Percentiles rank a stretch among this genome's conserved stretches.
These are phyloP conservation scores for Neurospora tetrasperma DNA, from an alignment of 495 filamentous ascomycete genomes.

Conservation along the genomic window DNA sequence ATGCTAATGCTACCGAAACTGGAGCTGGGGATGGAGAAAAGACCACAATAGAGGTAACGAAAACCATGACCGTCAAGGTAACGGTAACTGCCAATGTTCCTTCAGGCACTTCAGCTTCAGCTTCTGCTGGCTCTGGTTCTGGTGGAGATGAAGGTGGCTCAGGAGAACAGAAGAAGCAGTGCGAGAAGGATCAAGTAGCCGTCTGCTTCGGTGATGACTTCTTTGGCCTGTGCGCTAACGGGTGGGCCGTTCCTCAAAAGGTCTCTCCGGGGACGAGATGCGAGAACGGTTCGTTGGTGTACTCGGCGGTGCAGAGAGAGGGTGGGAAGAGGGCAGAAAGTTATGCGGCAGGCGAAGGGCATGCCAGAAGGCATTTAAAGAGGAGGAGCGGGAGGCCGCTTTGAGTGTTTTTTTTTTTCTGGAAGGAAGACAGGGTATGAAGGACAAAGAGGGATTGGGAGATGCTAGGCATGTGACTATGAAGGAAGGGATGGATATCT, in stretches of 20 bases:
- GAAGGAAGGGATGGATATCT: too few species aligned
- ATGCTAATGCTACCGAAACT: neutral
- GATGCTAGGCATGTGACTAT: too few species aligned
- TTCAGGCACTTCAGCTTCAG: neutral
- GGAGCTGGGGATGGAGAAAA: neutral
- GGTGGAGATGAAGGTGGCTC: neutral
- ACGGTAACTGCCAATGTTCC: neutral
- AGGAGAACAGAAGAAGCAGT: neutral
- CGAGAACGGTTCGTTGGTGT: neutral
- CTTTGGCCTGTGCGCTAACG: conserved; percentile 15
- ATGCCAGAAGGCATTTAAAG: neutral
- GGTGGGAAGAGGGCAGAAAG: neutral
- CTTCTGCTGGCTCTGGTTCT: neutral
- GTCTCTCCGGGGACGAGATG: conserved; percentile 13
- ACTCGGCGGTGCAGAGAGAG: neutral
- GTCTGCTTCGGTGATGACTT: neutral
- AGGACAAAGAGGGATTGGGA: too few species aligned
- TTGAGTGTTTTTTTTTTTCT: neutral
- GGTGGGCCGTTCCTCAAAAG: conserved; percentile 5
- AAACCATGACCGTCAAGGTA: neutral
- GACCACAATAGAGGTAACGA: neutral
- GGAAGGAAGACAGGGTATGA: too few species aligned
- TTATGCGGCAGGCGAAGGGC: neutral
- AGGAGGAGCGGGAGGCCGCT: neutral
- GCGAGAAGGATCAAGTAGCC: neutral